These are phyloP conservation scores for Dioszegia aurantiaca DNA, from an alignment of 768 basidiomycete species.

Conservation along the genomic window DNA sequence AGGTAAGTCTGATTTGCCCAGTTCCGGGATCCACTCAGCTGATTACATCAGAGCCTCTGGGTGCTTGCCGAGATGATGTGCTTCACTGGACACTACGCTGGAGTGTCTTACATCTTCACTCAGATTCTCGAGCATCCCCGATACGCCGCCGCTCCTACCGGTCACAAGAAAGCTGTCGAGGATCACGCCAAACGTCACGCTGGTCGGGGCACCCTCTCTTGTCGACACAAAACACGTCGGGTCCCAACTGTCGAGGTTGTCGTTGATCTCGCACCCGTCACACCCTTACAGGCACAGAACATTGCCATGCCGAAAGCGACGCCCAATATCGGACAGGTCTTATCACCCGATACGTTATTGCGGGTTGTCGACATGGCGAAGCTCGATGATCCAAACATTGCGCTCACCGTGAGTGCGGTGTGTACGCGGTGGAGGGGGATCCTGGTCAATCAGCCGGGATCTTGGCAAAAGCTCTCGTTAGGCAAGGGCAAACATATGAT, in stretches of 20 bases:
- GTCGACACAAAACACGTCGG: no score
- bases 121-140: neutral
- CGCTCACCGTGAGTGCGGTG: constrained; percentile 16
- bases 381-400: constrained; percentile 6
- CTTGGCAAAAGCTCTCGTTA: constrained; percentile 15
- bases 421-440: constrained; percentile 18
- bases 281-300: no score
- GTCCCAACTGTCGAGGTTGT: no score
- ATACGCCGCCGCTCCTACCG: neutral
- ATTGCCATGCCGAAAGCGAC: no score
- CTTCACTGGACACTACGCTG: neutral
- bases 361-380: constrained; percentile 13
- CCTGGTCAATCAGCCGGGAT: constrained; percentile 3
- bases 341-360: constrained; percentile 13
- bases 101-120: neutral
- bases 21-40: neutral
- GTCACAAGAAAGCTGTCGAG: neutral
- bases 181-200: no score
- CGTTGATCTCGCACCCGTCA: no score
- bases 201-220: no score
- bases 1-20: neutral
- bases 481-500: constrained; percentile 3
- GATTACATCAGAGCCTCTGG: neutral
- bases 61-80: neutral
- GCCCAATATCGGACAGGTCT: no score